Base-by-base conservation (phyloP, 495 filamentous ascomycete genomes). In the Neurospora sp. region DNA sequence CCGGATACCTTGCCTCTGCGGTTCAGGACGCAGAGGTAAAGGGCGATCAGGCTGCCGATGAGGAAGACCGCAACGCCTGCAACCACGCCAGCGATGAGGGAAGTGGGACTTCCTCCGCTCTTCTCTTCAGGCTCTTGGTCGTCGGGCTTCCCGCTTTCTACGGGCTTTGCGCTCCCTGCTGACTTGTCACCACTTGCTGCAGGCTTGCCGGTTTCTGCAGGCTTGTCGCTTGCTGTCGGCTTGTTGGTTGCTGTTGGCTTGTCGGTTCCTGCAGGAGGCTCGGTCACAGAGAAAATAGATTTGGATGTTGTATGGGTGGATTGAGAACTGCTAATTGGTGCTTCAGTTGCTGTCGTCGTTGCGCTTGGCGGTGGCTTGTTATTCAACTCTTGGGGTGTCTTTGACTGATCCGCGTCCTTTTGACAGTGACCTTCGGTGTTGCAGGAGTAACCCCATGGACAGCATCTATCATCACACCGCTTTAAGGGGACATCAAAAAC, bases 381-480 rank as follows among this genome's bases (percentile, higher is more conserved):
- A 5, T 76, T 45, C 48, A 66, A 19, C 15, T 66, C 54, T 7
- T 66, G 54, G 3, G 54, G 54, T 17, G 54, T 66, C 15, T 66
- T 66, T 34, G 54, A 66, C 73, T 87, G 85, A 74, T 85, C 78
- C 5, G 70, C 39, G 70, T 85, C 75, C 75, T 71, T 81, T 28
- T 77, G 73, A 70, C 86, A 86, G 73, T 85, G 71, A 59, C 84
- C 74, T 21, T 77, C 75, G 71, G 82, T 81, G 34, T 83, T 79
- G 83, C 94, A 97, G 19, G 81, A 85, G 78, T 92, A 97, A 24
- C 94, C 94, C 76, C 92, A 89, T 0, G 94, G 94, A 79, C 93
- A 96, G 81, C 93, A 96, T 10, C 79, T 82, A n/a, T 70, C 73
- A 21, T 87, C 89, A 74, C 92, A 94, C 66, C 81, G 84, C 62